Conservation (phyloP, 2,329 filamentous ascomycete genomes). For the Alternaria arbusti region DNA sequence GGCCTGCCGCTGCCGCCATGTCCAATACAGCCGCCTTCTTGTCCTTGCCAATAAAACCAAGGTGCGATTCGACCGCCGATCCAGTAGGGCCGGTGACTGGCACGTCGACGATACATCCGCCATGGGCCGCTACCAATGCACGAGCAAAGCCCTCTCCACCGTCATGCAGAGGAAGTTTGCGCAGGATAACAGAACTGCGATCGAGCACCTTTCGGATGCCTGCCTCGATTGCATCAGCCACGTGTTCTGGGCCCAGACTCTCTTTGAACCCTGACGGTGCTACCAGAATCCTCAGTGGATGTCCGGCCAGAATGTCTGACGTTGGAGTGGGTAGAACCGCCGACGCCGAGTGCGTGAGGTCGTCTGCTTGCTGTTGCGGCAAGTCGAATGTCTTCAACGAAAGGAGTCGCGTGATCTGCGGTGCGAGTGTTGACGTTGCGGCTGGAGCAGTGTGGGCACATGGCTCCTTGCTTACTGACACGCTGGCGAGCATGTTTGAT, state of each 20-base stretch:
- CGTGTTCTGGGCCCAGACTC: constrained; percentile 57
- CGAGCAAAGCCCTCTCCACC: constrained; percentile 61
- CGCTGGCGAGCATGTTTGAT: constrained; percentile 19
- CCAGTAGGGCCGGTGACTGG: constrained; percentile 56
- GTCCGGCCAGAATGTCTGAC: constrained; percentile 26
- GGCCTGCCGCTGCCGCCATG: constrained; percentile 61
- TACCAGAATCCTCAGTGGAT: constrained; percentile 51
- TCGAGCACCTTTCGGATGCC: constrained; percentile 55
- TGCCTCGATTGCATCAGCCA: constrained; percentile 59
- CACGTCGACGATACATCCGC: constrained; percentile 48
- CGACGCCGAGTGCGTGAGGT: constrained; percentile 24
- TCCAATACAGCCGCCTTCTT: constrained; percentile 57
- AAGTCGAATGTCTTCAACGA: constrained; percentile 32
- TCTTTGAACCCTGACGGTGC: constrained; percentile 63
- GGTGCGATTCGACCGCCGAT: constrained; percentile 52
- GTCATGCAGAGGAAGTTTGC: constrained; percentile 60
- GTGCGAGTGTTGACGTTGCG: constrained; percentile 6
- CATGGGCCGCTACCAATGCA: constrained; percentile 54
- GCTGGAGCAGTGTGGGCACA: constrained; percentile 2
- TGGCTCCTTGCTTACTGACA: constrained; percentile 7
- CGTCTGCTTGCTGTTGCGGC: constrained; percentile 22
- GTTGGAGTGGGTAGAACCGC: constrained; percentile 25
- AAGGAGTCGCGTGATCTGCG: constrained; percentile 24
- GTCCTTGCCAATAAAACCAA: constrained; percentile 52
- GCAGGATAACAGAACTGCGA: constrained; percentile 49